These are phyloP conservation scores for Fraxinus dipetala DNA, from an alignment of 305 asterid species.

Conservation along the genomic window DNA sequence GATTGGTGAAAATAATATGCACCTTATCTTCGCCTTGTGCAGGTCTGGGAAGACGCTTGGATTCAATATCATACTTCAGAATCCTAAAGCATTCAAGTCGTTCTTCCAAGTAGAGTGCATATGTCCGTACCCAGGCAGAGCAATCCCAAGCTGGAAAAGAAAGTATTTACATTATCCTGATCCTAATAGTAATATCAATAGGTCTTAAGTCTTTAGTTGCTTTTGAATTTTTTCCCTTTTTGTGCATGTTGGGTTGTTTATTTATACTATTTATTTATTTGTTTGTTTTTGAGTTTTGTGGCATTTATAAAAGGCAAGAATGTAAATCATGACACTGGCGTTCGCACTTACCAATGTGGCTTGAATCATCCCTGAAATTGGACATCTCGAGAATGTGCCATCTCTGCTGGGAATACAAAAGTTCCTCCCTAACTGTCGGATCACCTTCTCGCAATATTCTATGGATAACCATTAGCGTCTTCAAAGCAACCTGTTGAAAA, in stretches of 20 bases:
- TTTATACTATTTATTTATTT: background rate
- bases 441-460: conserved; percentile 93
- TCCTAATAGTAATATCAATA: background rate
- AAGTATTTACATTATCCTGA: background rate
- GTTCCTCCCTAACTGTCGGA: conserved; percentile 90
- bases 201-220: background rate
- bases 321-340: background rate
- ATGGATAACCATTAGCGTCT: conserved; percentile 86
- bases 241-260: background rate
- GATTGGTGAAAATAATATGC: conserved; percentile 9
- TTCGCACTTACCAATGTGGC: conserved; percentile 69
- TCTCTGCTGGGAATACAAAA: conserved; percentile 84
- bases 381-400: conserved; percentile 81
- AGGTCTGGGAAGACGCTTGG: conserved; percentile 85
- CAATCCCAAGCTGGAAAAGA: conserved; percentile 85
- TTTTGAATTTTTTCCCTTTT: background rate
- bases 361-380: conserved; percentile 95
- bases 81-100: conserved; percentile 92
- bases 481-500: conserved; percentile 78
- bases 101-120: conserved; percentile 93
- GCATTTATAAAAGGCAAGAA: background rate
- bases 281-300: background rate
- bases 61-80: conserved; percentile 88
- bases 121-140: conserved; percentile 94
- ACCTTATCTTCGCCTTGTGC: conserved; percentile 90